Evolutionary conservation across 805 yeast genomes (phyloP).

Genomic region (Dipodascus geniculatus): DNA sequence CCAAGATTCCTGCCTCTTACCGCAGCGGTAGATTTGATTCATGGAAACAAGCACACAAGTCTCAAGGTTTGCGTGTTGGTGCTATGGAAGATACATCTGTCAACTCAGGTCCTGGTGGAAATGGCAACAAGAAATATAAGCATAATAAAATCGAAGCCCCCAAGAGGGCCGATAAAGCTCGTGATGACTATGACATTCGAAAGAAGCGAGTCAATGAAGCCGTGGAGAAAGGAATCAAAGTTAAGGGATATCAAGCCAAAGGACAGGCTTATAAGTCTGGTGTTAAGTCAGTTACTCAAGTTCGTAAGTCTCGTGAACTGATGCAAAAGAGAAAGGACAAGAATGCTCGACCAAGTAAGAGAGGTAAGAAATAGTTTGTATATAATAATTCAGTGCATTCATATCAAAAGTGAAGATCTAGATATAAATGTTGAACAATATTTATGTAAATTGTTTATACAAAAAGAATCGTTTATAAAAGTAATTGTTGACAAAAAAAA

Average conservation of each 20-base stretch:
- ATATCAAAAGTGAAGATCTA: too few species aligned
- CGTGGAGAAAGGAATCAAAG: slow-evolving; percentile 54
- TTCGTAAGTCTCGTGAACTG: slow-evolving; percentile 60
- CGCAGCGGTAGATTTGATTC: slow-evolving; percentile 84
- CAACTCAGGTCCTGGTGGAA: slow-evolving; percentile 23
- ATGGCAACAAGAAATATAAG: slow-evolving; percentile 37
- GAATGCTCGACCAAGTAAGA: slow-evolving; percentile 67
- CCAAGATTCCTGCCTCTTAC: slow-evolving; percentile 80
- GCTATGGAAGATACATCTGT: slow-evolving; percentile 33
- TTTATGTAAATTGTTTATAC: too few species aligned
- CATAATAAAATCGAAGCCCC: slow-evolving; percentile 76
- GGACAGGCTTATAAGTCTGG: slow-evolving; percentile 35
- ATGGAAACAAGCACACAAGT: slow-evolving; percentile 69
- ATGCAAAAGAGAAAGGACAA: slow-evolving; percentile 69
- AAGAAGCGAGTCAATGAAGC: slow-evolving; percentile 76
- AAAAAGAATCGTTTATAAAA: too few species aligned
- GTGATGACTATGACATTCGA: slow-evolving; percentile 79
- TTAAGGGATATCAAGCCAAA: slow-evolving; percentile 38
- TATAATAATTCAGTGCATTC: not conserved
- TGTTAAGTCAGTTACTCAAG: slow-evolving; percentile 56
- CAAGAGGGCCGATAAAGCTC: slow-evolving; percentile 73
- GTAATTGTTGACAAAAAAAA: too few species aligned
- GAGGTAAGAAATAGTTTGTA: not conserved
- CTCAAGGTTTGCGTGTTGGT: slow-evolving; percentile 39
- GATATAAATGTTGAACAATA: too few species aligned